Base-by-base conservation (phyloP, 352 stramenopile genomes). In the Pythium vanterpoolii region DNA sequence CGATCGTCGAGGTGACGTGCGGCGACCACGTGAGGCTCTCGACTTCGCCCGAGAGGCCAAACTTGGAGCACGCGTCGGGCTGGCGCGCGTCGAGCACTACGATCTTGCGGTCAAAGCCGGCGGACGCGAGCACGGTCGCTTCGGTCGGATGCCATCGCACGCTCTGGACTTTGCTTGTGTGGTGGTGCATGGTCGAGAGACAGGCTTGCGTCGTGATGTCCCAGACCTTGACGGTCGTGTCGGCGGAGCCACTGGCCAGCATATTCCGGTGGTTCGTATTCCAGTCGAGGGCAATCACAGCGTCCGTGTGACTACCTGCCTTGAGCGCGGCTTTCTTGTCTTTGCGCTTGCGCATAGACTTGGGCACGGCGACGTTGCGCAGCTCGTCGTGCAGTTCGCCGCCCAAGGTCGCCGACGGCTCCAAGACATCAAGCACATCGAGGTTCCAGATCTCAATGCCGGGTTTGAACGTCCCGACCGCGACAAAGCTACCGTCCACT, bases 391-490 rank as follows among this genome's bases (percentile, higher is more conserved):
- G 77, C 74, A 77, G 79, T 72, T 98, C 95, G 19, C 96, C 97
- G 28, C 97, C 97, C 19, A 99, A 81, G 21, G 96, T 95, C 18
- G 91, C 88, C 1, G 86, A 85, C 0, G 98, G 98, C 72, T 99
- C 98, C 5, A 99, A 72, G 14, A 98, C 91, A 74, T 99, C 98
- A 46, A 99, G 74, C 18, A 99, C 93, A 69, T 99, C 97, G 2
- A 99, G 77, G 72, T 99, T 98, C 97, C 98, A 99, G 71, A 99
- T 98, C 76, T 99, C 98, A 79, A 99, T 99, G n/a, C 90, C 97
- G 1, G 97, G 87, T 62, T 98, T 93, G 74, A 99, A 99, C 14
- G 97, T 99, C 31, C 98, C 98, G n/a, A 99, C 95, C 0, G 98
- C 98, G 11, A 98, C 96, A 69, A 97, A 99, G 77, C 97, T 99